Evolutionary conservation across 768 basidiomycete species (phyloP).

Genomic region (Calvatia gigantea): DNA sequence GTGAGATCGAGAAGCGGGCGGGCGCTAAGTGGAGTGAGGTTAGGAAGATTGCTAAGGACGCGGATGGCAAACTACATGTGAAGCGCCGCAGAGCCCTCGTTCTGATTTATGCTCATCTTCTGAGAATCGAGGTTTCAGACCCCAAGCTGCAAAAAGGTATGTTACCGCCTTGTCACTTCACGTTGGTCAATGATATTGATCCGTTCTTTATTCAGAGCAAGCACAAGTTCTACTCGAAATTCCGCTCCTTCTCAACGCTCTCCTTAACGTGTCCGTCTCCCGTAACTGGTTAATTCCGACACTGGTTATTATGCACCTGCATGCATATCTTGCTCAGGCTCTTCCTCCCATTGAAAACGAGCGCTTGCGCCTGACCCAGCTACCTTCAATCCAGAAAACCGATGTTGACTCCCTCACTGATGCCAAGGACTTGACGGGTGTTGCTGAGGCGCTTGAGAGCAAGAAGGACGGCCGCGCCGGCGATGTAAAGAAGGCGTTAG

Average conservation of each 20-base stretch:
- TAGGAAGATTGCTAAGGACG: constrained; percentile 35
- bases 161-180: constrained; percentile 18
- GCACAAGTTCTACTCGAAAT: constrained; percentile 63
- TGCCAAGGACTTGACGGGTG: constrained; percentile 39
- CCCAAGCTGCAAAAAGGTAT: constrained; percentile 60
- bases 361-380: constrained; percentile 56
- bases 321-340: constrained; percentile 83
- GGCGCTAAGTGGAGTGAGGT: constrained; percentile 56
- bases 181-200: neutral
- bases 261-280: constrained; percentile 78
- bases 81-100: constrained; percentile 56
- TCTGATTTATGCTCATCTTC: constrained; percentile 81
- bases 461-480: constrained; percentile 43
- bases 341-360: constrained; percentile 54
- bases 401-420: constrained; percentile 39
- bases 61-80: constrained; percentile 32
- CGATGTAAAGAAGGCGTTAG: constrained; percentile 62
- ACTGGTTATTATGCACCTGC: constrained; percentile 74
- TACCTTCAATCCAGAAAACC: constrained; percentile 65
- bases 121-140: constrained; percentile 59
- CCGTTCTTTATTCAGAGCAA: constrained; percentile 55
- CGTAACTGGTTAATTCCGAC: constrained; percentile 89
- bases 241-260: constrained; percentile 70
- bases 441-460: constrained; percentile 47
- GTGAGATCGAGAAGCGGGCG: constrained; percentile 41